Evolutionary conservation across 2,329 filamentous ascomycete species (phyloP).

Genomic region (Trichoderma endophyticum): DNA sequence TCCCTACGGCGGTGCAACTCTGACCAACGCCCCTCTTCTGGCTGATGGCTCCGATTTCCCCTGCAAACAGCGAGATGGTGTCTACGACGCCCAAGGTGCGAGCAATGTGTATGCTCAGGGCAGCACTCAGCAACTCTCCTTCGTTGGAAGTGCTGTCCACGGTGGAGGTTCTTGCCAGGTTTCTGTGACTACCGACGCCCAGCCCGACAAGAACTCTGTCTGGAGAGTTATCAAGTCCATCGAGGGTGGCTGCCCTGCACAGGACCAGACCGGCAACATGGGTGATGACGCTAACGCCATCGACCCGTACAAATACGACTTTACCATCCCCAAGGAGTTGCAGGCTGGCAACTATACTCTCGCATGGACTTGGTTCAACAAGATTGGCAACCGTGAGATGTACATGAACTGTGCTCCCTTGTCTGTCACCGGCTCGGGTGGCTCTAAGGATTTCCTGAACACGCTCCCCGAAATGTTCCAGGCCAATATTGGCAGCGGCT

Average conservation of each 20-base stretch:
- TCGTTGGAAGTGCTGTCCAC: conserved; percentile 73
- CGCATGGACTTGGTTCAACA: conserved; percentile 95
- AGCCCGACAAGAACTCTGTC: conserved; percentile 61
- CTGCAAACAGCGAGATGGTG: conserved; percentile 64
- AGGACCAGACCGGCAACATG: conserved; percentile 55
- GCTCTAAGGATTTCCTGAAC: conserved; percentile 52
- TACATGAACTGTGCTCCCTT: conserved; percentile 95
- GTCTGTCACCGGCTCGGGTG: conserved; percentile 55
- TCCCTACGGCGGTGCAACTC: conserved; percentile 50
- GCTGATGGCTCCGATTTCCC: conserved; percentile 68
- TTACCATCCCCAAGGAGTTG: conserved; percentile 67
- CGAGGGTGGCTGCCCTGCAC: conserved; percentile 77
- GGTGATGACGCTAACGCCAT: conserved; percentile 41
- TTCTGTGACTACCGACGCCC: conserved; percentile 73
- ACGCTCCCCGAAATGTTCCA: conserved; percentile 68
- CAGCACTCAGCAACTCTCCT: conserved; percentile 49
- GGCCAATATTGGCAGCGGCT: too few species aligned
- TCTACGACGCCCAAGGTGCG: conserved; percentile 44
- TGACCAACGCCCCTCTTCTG: conserved; percentile 62
- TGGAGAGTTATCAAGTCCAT: conserved; percentile 92
- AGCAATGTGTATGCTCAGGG: conserved; percentile 56
- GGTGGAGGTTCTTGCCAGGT: conserved; percentile 93
- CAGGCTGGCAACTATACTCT: conserved; percentile 74
- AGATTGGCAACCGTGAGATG: conserved; percentile 87
- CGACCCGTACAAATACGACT: conserved; percentile 61